Conservation (phyloP, 2,329 filamentous ascomycete species). For the Aspergillus amoenus region DNA sequence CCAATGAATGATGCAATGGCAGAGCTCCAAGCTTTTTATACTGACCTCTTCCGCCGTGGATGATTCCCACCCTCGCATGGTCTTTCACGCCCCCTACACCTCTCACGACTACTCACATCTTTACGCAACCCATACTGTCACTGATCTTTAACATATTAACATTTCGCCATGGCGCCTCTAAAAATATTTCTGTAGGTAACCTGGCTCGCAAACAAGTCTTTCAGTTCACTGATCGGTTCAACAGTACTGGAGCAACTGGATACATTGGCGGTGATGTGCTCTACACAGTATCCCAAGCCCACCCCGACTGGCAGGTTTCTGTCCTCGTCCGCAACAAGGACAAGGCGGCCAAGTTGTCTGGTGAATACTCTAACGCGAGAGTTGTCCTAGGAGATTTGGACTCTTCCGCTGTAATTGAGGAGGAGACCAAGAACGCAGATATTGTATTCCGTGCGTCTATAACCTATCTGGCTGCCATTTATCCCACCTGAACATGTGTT, state of each 20-base stretch:
- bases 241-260: slow-evolving; percentile 52
- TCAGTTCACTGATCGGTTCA: not conserved
- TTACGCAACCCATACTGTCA: not conserved
- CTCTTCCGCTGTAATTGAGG: slow-evolving; percentile 38
- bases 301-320: slow-evolving; percentile 49
- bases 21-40: not conserved
- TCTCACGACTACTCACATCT: not conserved
- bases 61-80: not conserved
- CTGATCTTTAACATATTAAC: not conserved
- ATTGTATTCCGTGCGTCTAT: slow-evolving; percentile 45
- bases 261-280: slow-evolving; percentile 56
- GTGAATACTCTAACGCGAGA: slow-evolving; percentile 41
- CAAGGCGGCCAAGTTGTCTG: slow-evolving; percentile 40
- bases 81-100: not conserved
- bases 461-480: not conserved
- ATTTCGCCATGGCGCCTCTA: slow-evolving; percentile 24
- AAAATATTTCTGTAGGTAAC: slow-evolving; percentile 35
- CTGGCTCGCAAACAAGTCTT: not conserved
- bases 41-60: not conserved
- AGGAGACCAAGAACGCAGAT: slow-evolving; percentile 48
- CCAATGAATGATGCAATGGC: slow-evolving; percentile 8
- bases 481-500: not conserved
- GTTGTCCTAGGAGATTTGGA: slow-evolving; percentile 47
- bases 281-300: slow-evolving; percentile 44
- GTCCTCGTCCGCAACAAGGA: slow-evolving; percentile 46